Evolutionary conservation across 106 monocot species (phyloP), one percentile per base, ranked within the genome.

Genomic region (Ottelia alismoides): DNA sequence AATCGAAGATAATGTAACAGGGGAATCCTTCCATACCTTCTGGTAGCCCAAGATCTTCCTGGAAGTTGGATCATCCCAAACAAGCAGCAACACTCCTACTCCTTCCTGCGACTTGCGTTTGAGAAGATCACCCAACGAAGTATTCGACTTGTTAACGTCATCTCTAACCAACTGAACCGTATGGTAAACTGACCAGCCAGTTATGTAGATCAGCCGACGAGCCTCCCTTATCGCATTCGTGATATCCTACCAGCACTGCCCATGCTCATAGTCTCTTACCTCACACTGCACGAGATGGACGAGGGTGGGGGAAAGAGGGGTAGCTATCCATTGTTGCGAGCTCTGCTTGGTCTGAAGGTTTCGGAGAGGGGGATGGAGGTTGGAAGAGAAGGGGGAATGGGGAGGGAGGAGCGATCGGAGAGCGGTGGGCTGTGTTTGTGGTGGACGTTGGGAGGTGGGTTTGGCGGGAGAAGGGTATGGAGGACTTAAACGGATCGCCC

Each of bases 21-120:
- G n/a, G n/a, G n/a, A n/a, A n/a, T n/a, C n/a, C n/a, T n/a, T n/a
- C n/a, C n/a, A n/a, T 73, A 84, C 93, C 18, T 62, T 81, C 54
- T 68, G 45, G 55, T 70, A 65, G 12, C 84, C 88, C 48, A 94
- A 64, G 58, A 94, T 68, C 35, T 50, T 88, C 54, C 84, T 71
- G 4, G 93, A 94, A 46, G 93, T 94, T 16, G 93, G 93, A 81
- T 94, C 93, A 67, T 94, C 94, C 94, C 94, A 96, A 49, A 96
- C 69, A 59, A 96, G 88, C 62, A 96, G 78, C 60, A 88, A 53
- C 30, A 96, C 88, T 60, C 94, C 67, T 31, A 82, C 94, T 29
- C 94, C 94, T 71, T 96, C 88, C 60, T 77, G 81, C 3, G 94
- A 84, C 73, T 96, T 96, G 24, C 52, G 53, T 62, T 71, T 96